These are phyloP conservation scores for Diaporthe amygdali DNA, from an alignment of 2,329 filamentous ascomycete species.

Conservation along the genomic window DNA sequence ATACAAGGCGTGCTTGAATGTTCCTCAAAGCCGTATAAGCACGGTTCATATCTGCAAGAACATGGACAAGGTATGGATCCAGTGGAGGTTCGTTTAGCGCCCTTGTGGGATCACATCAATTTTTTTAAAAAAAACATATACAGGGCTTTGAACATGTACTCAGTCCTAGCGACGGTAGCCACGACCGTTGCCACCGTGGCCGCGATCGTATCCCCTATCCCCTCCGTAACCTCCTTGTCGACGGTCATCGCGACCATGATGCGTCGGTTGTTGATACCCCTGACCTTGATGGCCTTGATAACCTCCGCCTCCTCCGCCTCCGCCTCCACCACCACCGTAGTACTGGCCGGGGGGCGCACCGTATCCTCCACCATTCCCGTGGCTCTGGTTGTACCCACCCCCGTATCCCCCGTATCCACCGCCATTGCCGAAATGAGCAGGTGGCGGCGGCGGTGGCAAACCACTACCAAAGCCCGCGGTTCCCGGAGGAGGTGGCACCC, in stretches of 20 bases:
- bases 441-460: conserved; percentile 52
- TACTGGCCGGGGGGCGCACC: conserved; percentile 21
- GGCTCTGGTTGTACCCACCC: conserved; percentile 21
- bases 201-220: conserved; percentile 18
- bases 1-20: not conserved
- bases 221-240: conserved; percentile 22
- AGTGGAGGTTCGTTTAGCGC: not conserved
- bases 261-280: conserved; percentile 18
- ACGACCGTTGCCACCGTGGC: conserved; percentile 18
- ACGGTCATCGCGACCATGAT: conserved; percentile 19
- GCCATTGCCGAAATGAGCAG: conserved; percentile 32
- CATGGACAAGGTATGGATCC: not conserved
- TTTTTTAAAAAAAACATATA: not conserved
- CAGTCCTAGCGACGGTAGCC: conserved; percentile 21
- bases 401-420: conserved; percentile 23
- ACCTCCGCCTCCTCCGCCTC: conserved; percentile 8
- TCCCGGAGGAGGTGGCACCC: conserved; percentile 52
- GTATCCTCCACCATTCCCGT: conserved; percentile 21
- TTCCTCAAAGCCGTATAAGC: not conserved
- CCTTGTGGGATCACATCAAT: not conserved
- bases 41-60: not conserved
- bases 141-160: not conserved
- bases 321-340: conserved; percentile 11
- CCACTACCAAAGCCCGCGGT: conserved; percentile 47
- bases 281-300: conserved; percentile 21